Evolutionary conservation across 2,329 filamentous ascomycete genomes (phyloP).

Genomic region (Nemania diffusa): DNA sequence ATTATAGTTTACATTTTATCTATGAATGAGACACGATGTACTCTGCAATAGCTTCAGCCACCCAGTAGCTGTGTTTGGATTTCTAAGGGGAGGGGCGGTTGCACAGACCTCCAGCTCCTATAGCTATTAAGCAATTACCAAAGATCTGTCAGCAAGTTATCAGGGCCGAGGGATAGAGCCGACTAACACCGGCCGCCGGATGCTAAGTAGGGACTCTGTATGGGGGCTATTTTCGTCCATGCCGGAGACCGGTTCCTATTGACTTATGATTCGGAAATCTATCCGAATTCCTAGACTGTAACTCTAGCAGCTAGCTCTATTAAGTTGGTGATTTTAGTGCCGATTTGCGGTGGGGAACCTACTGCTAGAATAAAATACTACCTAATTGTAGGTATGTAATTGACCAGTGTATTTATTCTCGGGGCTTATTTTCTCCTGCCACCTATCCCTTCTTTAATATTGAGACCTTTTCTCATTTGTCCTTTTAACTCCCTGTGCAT

Average conservation of each 20-base stretch:
- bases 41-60: constrained; percentile 25
- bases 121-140: constrained; percentile 42
- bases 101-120: neutral
- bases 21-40: neutral
- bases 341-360: neutral
- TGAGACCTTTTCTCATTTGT: neutral
- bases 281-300: neutral
- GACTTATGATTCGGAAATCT: neutral
- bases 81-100: constrained; percentile 11
- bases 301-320: neutral
- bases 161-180: neutral
- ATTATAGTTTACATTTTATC: neutral
- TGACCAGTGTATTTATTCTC: neutral
- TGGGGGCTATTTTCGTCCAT: neutral
- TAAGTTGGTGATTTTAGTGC: neutral
- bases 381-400: no score
- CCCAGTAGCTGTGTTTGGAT: constrained; percentile 1
- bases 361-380: neutral
- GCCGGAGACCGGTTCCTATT: neutral
- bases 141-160: constrained; percentile 46
- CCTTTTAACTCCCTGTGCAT: neutral
- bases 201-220: no score
- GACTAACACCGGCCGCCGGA: constrained; percentile 1
- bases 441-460: neutral
- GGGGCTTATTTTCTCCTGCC: neutral